Evolutionary conservation across 164 flowering plant genomes (phyloP).

Genomic region (Santalum album): DNA sequence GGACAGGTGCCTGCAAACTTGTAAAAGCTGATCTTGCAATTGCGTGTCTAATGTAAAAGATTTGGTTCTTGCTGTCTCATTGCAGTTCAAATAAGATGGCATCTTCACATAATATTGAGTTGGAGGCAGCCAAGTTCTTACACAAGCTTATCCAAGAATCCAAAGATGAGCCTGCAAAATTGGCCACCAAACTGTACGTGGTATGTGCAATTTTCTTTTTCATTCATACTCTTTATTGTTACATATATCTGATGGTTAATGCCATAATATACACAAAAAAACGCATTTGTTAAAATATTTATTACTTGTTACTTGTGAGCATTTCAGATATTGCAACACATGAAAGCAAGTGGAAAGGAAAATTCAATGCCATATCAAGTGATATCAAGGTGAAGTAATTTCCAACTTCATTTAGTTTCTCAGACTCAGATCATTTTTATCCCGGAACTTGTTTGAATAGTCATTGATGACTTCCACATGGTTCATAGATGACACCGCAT

Average conservation of each 20-base stretch:
- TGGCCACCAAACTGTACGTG: slow-evolving; percentile 88
- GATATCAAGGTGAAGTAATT: slow-evolving; percentile 64
- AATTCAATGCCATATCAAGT: slow-evolving; percentile 98
- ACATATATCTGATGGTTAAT: background rate
- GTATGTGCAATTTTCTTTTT: slow-evolving; percentile 29
- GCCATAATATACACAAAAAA: background rate
- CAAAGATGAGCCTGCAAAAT: slow-evolving; percentile 83
- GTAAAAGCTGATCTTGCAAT: no score
- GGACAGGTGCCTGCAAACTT: no score
- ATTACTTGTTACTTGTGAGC: background rate
- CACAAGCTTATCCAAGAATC: slow-evolving; percentile 96
- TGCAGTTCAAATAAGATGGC: slow-evolving; percentile 47
- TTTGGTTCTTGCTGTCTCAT: background rate
- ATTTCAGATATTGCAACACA: slow-evolving; percentile 85
- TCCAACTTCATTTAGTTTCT: background rate
- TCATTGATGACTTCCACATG: background rate
- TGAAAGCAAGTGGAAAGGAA: slow-evolving; percentile 95
- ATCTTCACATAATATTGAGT: slow-evolving; percentile 66
- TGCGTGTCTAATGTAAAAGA: background rate
- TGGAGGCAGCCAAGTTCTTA: slow-evolving; percentile 95
- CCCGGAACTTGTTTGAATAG: background rate
- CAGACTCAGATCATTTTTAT: background rate
- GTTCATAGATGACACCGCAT: no score
- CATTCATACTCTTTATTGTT: background rate
- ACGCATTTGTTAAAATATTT: background rate